Percentiles rank a stretch among this genome's conserved stretches.
Evolutionary conservation across 805 yeast species (phyloP).

Genomic region (Jamesozyma piceae): DNA sequence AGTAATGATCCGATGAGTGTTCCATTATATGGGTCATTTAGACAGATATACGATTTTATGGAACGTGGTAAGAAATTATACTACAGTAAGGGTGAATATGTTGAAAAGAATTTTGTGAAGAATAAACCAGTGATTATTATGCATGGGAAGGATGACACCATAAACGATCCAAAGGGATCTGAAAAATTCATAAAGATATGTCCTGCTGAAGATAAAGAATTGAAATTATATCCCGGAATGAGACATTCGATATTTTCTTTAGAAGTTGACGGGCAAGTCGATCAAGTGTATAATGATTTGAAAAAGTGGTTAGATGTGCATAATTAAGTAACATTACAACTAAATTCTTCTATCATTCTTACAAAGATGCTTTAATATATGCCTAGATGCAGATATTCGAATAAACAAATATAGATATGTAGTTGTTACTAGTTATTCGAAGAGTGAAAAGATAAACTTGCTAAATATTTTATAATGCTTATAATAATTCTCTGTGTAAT

Average conservation of each 20-base stretch:
- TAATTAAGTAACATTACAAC: too few species aligned
- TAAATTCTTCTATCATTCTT: too few species aligned
- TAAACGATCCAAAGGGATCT: conserved; percentile 47
- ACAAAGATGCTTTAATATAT: too few species aligned
- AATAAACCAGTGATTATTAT: conserved; percentile 43
- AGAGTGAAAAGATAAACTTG: too few species aligned
- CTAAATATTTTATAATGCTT: too few species aligned
- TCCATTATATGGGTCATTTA: conserved; percentile 46
- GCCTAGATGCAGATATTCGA: too few species aligned
- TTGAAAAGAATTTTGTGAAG: conserved; percentile 24
- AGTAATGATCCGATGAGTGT: conserved; percentile 34
- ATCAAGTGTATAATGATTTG: conserved; percentile 31
- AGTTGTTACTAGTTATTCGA: too few species aligned
- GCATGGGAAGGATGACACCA: conserved; percentile 57
- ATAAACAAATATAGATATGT: too few species aligned
- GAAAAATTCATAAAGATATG: conserved; percentile 33
- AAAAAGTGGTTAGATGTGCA: conserved; percentile 32
- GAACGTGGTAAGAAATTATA: conserved; percentile 48
- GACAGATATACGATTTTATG: conserved; percentile 51
- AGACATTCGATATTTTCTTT: conserved; percentile 37
- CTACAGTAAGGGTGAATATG: conserved; percentile 29
- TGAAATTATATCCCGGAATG: conserved; percentile 20
- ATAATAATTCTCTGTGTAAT: too few species aligned
- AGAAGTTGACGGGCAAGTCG: conserved; percentile 38
- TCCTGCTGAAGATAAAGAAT: conserved; percentile 18